These are phyloP conservation scores for Viridothelium virens DNA, from an alignment of 495 filamentous ascomycete genomes.

Conservation along the genomic window DNA sequence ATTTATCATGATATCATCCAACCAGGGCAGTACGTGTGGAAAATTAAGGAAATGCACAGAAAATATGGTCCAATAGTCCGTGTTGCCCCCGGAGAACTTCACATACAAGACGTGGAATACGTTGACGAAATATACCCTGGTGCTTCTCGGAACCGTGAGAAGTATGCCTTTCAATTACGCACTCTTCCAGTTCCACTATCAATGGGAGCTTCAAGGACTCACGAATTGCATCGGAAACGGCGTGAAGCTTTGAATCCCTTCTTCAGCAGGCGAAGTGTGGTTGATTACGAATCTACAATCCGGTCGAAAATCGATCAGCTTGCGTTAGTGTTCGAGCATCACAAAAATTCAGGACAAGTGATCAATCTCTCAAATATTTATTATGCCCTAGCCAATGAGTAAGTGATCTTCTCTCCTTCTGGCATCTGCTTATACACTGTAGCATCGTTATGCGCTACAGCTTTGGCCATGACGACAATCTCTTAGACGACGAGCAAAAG, in stretches of 20 bases:
- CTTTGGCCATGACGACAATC: slow-evolving; percentile 35
- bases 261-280: slow-evolving; percentile 4
- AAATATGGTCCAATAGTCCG: slow-evolving; percentile 26
- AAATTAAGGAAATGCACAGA: slow-evolving; percentile 17
- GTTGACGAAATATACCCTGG: slow-evolving; percentile 21
- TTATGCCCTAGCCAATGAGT: slow-evolving; percentile 37
- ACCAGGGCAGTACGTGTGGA: slow-evolving; percentile 17
- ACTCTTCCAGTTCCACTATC: slow-evolving; percentile 15
- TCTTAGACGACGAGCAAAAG: slow-evolving; percentile 6
- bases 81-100: slow-evolving; percentile 22
- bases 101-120: slow-evolving; percentile 24
- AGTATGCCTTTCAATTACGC: slow-evolving; percentile 13
- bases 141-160: slow-evolving; percentile 14
- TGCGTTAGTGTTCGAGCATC: not conserved
- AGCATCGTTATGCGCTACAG: slow-evolving; percentile 40
- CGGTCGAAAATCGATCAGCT: slow-evolving; percentile 24
- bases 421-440: not conserved
- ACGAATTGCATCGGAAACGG: slow-evolving; percentile 39
- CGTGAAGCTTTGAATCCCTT: slow-evolving; percentile 8
- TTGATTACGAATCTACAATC: not conserved
- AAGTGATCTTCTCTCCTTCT: not conserved
- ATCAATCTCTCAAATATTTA: slow-evolving; percentile 37
- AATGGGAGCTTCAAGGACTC: slow-evolving; percentile 30
- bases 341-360: not conserved
- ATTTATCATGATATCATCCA: slow-evolving; percentile 23